These are phyloP conservation scores for Corymbia maculata DNA, from an alignment of 345 rosid species.

Conservation along the genomic window DNA sequence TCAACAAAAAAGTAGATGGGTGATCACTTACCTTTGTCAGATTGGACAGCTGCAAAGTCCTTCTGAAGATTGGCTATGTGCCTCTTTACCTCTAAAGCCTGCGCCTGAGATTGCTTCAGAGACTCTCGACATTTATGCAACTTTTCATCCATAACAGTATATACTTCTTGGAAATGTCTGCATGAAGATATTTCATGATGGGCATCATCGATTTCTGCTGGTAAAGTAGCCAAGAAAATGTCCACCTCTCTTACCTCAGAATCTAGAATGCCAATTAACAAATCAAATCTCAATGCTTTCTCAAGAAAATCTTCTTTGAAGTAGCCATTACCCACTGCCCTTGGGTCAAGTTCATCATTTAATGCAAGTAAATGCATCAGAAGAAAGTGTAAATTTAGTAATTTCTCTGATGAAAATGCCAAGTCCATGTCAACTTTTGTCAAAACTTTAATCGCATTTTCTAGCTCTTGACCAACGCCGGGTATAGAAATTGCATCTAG, in stretches of 20 bases:
- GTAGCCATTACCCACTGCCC: constrained; percentile 19
- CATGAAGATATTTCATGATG: constrained; percentile 52
- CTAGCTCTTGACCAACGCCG: constrained; percentile 20
- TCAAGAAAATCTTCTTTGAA: constrained; percentile 36
- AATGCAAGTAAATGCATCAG: constrained; percentile 68
- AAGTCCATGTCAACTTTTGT: constrained; percentile 41
- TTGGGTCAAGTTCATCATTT: constrained; percentile 46
- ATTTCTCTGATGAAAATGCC: constrained; percentile 46
- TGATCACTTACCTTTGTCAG: constrained; percentile 43
- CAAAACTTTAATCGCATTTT: constrained; percentile 27
- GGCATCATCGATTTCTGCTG: constrained; percentile 53
- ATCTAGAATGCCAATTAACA: constrained; percentile 63
- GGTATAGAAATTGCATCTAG: neutral
- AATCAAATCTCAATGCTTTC: constrained; percentile 67
- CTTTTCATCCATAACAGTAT: constrained; percentile 37
- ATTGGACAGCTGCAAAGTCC: constrained; percentile 42
- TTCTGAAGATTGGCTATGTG: constrained; percentile 53
- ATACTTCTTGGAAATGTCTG: constrained; percentile 27
- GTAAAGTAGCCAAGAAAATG: constrained; percentile 47
- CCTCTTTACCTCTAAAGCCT: constrained; percentile 54
- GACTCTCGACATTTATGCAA: constrained; percentile 48
- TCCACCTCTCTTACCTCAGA: constrained; percentile 76
- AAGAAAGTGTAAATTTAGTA: constrained; percentile 57
- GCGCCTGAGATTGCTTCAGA: constrained; percentile 48
- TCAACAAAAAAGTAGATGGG: neutral